Conservation (phyloP, 2,329 filamentous ascomycete species). For the Hymenoscyphus salicellus region DNA sequence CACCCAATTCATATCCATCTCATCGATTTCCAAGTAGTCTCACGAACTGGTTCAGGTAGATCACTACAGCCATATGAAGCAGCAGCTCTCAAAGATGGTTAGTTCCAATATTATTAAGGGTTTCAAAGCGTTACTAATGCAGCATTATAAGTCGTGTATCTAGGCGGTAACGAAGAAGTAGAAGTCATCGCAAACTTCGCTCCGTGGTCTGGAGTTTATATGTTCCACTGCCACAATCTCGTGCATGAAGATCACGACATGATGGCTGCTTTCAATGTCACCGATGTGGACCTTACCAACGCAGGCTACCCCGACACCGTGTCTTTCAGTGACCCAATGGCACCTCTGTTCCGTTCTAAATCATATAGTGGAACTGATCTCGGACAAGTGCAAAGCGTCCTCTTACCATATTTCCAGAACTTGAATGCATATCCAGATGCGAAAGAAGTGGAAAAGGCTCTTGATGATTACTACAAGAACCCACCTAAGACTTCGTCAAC, state of each 20-base stretch:
- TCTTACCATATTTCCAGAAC: conserved; percentile 14
- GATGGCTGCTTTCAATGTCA: conserved; percentile 35
- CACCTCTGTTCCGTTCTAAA: conserved; percentile 25
- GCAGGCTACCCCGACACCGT: conserved; percentile 25
- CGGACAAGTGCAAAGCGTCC: conserved; percentile 19
- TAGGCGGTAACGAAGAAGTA: conserved; percentile 48
- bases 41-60: conserved; percentile 42
- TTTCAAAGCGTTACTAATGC: no score
- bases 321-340: conserved; percentile 29
- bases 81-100: conserved; percentile 52
- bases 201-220: conserved; percentile 52
- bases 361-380: conserved; percentile 22
- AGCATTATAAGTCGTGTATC: conserved; percentile 44
- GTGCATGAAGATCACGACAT: conserved; percentile 37
- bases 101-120: background rate
- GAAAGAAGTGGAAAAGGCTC: conserved; percentile 13
- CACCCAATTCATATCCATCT: conserved; percentile 52
- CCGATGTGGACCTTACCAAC: conserved; percentile 15
- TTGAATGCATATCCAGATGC: conserved; percentile 29
- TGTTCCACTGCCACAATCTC: conserved; percentile 42
- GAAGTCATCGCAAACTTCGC: conserved; percentile 50
- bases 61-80: conserved; percentile 48
- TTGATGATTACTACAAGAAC: conserved; percentile 21
- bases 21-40: conserved; percentile 55
- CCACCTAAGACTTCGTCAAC: background rate